These are phyloP conservation scores for Jackrogersella multiformis DNA, from an alignment of 495 filamentous ascomycete genomes.

Conservation along the genomic window DNA sequence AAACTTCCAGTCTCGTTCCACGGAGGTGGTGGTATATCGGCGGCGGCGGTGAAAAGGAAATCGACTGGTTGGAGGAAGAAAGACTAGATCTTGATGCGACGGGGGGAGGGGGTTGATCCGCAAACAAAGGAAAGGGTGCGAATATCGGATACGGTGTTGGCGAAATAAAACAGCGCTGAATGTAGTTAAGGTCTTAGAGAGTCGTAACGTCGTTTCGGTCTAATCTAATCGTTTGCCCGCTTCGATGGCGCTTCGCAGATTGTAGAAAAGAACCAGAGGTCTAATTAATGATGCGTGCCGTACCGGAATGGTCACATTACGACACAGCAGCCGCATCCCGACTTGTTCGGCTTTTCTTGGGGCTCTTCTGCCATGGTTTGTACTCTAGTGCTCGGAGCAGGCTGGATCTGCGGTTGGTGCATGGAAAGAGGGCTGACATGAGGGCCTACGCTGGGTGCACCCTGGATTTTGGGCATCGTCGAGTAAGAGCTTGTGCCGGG, in stretches of 20 bases:
- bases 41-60: not conserved
- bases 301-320: conserved; percentile 58
- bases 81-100: conserved; percentile 12
- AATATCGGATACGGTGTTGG: conserved; percentile 30
- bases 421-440: conserved; percentile 50
- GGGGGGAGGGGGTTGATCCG: conserved; percentile 17
- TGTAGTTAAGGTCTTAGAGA: conserved; percentile 25
- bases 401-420: conserved; percentile 38
- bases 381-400: conserved; percentile 41
- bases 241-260: conserved; percentile 18
- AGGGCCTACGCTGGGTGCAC: conserved; percentile 51
- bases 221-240: conserved; percentile 38
- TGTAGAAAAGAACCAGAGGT: conserved; percentile 15
- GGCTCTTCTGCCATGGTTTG: conserved; percentile 49
- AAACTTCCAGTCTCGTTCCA: conserved; percentile 7
- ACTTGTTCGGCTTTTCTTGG: conserved; percentile 50
- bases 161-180: conserved; percentile 37
- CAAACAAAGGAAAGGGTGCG: conserved; percentile 39
- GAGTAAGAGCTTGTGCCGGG: conserved; percentile 63
- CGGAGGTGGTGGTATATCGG: conserved; percentile 10
- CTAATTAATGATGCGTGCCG: conserved; percentile 17
- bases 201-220: conserved; percentile 40
- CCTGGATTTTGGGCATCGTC: conserved; percentile 65
- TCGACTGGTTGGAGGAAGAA: not conserved
- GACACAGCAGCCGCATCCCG: conserved; percentile 63